phyloP scores from a whole-genome alignment of 2,329 filamentous ascomycete species.

The Hirsutella minnesotensis region DNA sequence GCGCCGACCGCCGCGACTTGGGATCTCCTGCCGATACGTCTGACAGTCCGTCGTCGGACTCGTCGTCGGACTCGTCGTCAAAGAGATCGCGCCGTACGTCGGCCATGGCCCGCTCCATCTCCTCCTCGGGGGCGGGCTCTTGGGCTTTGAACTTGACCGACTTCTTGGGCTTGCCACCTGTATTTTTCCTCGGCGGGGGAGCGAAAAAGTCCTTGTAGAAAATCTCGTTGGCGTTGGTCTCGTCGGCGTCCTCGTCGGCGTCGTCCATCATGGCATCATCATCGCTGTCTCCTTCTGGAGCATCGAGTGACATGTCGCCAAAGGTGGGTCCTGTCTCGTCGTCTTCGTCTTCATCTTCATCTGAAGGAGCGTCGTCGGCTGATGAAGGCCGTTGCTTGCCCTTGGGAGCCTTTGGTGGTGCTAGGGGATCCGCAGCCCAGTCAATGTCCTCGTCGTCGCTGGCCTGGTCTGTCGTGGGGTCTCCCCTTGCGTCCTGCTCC shows the following conservation, averaged over 20 bases:
- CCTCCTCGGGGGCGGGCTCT: slow-evolving; percentile 42
- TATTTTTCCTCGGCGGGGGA: slow-evolving; percentile 64
- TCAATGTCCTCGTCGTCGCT: slow-evolving; percentile 82
- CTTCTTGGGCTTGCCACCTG: slow-evolving; percentile 32
- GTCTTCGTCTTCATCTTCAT: slow-evolving; percentile 45
- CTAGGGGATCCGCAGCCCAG: slow-evolving; percentile 70
- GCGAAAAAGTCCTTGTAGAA: slow-evolving; percentile 93
- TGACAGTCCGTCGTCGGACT: slow-evolving; percentile 52
- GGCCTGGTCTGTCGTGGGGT: slow-evolving; percentile 59
- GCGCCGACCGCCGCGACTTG: slow-evolving; percentile 65
- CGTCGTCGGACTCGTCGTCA: slow-evolving; percentile 59
- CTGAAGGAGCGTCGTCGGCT: slow-evolving; percentile 31
- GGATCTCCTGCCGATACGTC: slow-evolving; percentile 58
- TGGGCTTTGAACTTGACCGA: slow-evolving; percentile 20
- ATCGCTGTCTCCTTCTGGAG: slow-evolving; percentile 55
- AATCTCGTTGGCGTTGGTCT: slow-evolving; percentile 72
- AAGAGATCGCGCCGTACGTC: slow-evolving; percentile 85
- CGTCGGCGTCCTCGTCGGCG: slow-evolving; percentile 44
- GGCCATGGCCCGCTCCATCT: slow-evolving; percentile 73
- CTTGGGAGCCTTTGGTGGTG: slow-evolving; percentile 17
- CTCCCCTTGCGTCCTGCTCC: slow-evolving; percentile 67
- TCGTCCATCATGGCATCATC: slow-evolving; percentile 49
- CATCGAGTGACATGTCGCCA: slow-evolving; percentile 64
- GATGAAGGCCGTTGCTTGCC: slow-evolving; percentile 26
- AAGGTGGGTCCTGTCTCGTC: slow-evolving; percentile 77